Evolutionary conservation across 2,329 filamentous ascomycete genomes (phyloP).

Genomic region (Verticillium isaacii): DNA sequence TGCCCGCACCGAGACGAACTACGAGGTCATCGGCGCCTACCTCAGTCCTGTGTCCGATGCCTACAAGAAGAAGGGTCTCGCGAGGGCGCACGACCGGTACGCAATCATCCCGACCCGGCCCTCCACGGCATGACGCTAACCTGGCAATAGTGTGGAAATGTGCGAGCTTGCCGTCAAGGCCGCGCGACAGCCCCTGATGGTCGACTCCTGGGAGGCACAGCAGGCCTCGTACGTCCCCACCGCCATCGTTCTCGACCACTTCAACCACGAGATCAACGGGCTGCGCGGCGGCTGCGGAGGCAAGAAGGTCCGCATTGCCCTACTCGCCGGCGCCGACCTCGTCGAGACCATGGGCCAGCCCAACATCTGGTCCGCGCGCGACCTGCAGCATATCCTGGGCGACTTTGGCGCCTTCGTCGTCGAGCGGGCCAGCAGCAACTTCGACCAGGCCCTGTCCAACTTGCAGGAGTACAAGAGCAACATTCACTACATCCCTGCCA

Average conservation of each 20-base stretch:
- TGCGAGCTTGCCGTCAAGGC: conserved; percentile 75
- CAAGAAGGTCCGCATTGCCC: conserved; percentile 63
- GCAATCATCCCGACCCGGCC: conserved; percentile 6
- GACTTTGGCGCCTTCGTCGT: conserved; percentile 80
- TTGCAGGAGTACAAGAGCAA: conserved; percentile 81
- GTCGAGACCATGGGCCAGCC: conserved; percentile 69
- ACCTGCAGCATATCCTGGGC: conserved; percentile 83
- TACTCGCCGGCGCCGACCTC: conserved; percentile 75
- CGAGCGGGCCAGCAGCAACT: conserved; percentile 84
- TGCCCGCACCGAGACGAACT: conserved; percentile 64
- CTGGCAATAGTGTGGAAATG: conserved; percentile 59
- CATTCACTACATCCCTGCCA: conserved; percentile 80
- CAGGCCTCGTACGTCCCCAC: conserved; percentile 84
- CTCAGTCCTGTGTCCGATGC: conserved; percentile 65
- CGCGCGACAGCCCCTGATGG: conserved; percentile 75
- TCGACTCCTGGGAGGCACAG: conserved; percentile 85
- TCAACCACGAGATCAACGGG: conserved; percentile 83
- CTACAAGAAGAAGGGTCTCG: conserved; percentile 76
- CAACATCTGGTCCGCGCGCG: conserved; percentile 76
- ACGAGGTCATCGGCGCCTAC: conserved; percentile 83
- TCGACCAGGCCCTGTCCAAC: conserved; percentile 79
- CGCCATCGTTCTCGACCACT: conserved; percentile 84
- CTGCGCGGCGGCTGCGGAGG: conserved; percentile 74
- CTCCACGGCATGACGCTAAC: background rate
- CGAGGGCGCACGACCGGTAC: conserved; percentile 64